Evolutionary conservation across 176 grass and related monocot species (phyloP), one percentile per base, ranked within the genome.

Genomic region (Olyra latifolia): DNA sequence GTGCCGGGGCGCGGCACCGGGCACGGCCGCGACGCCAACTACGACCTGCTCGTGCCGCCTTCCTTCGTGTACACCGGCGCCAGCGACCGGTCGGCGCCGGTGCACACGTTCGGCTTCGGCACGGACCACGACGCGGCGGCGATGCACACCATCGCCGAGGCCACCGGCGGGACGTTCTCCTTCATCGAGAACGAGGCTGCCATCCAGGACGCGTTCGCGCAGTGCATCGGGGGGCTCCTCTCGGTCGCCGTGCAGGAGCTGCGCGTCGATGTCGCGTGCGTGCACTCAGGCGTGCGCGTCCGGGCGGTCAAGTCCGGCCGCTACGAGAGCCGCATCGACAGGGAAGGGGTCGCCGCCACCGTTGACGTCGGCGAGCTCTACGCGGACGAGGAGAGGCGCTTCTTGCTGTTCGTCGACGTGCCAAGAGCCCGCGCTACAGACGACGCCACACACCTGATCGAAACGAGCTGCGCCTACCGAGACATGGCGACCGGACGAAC

Each of bases 311-410:
- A 79, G 77, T 97, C 91, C 19, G 91, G 91, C 27, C 39, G 75
- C 72, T 97, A 92, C 66, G 41, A 4, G 28, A 94, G 78, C 42
- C 87, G 44, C 86, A 3, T 94, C 79, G 42, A 62, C 13, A 79
- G 41, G 9, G 81, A 84, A 62, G 84, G 79, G 7, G 80, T 72
- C 8, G 64, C 59, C 20, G 89, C 87, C 46, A 88, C 44, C 6
- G 76, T 97, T 24, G 66, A 92, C 54, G 85, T 97, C 27, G 94
- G 91, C 61, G 89, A 97, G 76, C 67, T 94, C 42, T 97, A 94
- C 79, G 91, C 91, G 0, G 91, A 97, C 65, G 94, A 97, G 84
- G 94, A 92, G 85, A 90, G 94, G 86, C 89, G 91, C 44, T 92
- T 97, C 84, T 30, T 94, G 47, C 32, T 97, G 55, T 78, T 88